These are phyloP conservation scores for Straminergon stramineum DNA, from an alignment of 225 moss, liverwort and hornwort genomes.

Conservation along the genomic window DNA sequence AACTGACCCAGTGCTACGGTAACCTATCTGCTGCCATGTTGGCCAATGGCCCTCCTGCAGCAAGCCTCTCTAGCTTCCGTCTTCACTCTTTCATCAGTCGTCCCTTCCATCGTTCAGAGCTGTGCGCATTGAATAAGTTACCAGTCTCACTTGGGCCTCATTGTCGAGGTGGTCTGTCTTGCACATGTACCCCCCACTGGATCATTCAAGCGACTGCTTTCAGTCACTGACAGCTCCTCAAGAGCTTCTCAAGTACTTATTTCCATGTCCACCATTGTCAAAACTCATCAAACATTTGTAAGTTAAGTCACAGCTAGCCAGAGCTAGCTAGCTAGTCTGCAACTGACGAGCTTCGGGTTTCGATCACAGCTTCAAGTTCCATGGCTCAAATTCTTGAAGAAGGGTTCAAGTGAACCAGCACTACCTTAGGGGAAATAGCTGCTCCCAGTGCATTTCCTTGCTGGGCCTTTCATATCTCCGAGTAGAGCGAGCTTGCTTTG, in stretches of 20 bases:
- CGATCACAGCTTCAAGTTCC: neutral
- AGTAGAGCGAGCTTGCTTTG: neutral
- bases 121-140: neutral
- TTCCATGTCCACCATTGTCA: no score
- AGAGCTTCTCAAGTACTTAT: neutral
- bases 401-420: neutral
- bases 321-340: no score
- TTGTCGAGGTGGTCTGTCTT: neutral
- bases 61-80: no score
- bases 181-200: neutral
- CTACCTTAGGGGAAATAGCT: neutral
- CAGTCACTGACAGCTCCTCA: neutral
- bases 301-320: neutral
- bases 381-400: neutral
- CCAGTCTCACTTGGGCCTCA: no score
- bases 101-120: no score
- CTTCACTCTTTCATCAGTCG: neutral
- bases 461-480: neutral
- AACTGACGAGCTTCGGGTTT: neutral
- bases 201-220: neutral
- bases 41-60: neutral
- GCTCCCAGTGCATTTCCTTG: neutral
- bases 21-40: neutral
- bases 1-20: neutral
- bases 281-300: neutral